A percentile compares a stretch with the other conserved stretches of the same genome.
These are phyloP conservation scores for Penicillium malachiteum DNA, from an alignment of 495 filamentous ascomycete genomes.

Conservation along the genomic window DNA sequence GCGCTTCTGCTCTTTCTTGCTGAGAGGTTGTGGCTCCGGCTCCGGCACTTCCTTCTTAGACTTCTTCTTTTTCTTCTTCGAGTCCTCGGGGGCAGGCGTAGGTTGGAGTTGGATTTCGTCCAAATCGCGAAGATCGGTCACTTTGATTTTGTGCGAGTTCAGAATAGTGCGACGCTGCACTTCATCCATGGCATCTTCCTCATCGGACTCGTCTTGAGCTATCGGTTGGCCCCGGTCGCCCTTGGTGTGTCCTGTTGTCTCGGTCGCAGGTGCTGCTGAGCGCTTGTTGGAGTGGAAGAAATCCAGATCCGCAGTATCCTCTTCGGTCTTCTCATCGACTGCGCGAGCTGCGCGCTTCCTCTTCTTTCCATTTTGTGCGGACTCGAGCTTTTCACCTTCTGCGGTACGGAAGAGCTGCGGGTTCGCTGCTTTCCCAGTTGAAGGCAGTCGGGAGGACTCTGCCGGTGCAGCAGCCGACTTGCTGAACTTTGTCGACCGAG, in stretches of 20 bases:
- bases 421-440: slow-evolving; percentile 48
- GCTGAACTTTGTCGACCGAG: slow-evolving; percentile 54
- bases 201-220: slow-evolving; percentile 26
- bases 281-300: slow-evolving; percentile 38
- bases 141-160: slow-evolving; percentile 81
- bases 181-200: slow-evolving; percentile 45
- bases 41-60: slow-evolving; percentile 44
- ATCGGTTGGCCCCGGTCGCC: slow-evolving; percentile 17
- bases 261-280: slow-evolving; percentile 19
- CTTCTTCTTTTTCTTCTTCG: slow-evolving; percentile 52
- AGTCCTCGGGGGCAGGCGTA: slow-evolving; percentile 46
- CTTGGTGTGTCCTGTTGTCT: slow-evolving; percentile 11
- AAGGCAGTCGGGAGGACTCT: slow-evolving; percentile 40
- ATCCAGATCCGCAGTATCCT: slow-evolving; percentile 32
- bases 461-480: slow-evolving; percentile 23
- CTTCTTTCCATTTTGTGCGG: slow-evolving; percentile 39
- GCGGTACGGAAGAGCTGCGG: slow-evolving; percentile 54
- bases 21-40: slow-evolving; percentile 33
- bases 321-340: slow-evolving; percentile 22
- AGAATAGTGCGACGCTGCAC: slow-evolving; percentile 74
- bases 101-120: slow-evolving; percentile 36
- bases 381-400: slow-evolving; percentile 32
- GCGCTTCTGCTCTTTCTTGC: slow-evolving; percentile 54
- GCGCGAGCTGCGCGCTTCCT: slow-evolving; percentile 32
- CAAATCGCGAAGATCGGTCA: slow-evolving; percentile 62